Conservation (phyloP, 75 land plant species). For the Selaginella tamariscina region DNA sequence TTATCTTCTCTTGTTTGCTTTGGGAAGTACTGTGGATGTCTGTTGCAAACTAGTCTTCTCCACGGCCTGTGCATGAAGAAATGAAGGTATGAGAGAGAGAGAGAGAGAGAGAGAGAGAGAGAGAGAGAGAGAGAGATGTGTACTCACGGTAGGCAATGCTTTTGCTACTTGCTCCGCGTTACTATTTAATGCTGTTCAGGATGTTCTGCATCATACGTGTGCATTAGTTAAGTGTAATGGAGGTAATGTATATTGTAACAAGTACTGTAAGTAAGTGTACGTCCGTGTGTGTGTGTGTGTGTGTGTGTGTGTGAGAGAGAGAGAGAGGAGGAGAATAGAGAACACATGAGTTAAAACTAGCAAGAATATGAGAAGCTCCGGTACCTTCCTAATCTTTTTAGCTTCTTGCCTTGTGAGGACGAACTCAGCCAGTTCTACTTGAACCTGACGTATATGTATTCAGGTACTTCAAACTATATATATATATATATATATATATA, state of each 20-base stretch:
- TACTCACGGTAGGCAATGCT: too few species aligned
- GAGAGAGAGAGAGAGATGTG: too few species aligned
- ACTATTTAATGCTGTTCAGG: not conserved
- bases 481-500: not conserved
- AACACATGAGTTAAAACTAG: too few species aligned
- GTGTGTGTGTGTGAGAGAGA: too few species aligned
- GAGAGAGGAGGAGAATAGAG: too few species aligned
- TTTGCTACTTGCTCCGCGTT: too few species aligned
- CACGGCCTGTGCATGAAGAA: not conserved
- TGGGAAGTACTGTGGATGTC: not conserved
- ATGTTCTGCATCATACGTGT: not conserved
- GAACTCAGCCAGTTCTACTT: not conserved
- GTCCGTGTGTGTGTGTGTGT: too few species aligned
- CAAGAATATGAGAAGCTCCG: not conserved
- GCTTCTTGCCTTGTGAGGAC: constrained; percentile 8
- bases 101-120: too few species aligned
- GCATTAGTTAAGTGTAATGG: not conserved
- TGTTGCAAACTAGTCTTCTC: not conserved
- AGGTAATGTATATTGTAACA: not conserved
- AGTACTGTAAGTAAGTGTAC: not conserved
- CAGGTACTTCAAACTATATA: too few species aligned
- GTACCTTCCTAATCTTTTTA: constrained; percentile 8
- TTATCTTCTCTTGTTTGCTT: not conserved
- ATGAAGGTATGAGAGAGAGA: not conserved
- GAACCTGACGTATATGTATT: not conserved